phyloP scores from a whole-genome alignment of 1,139 yeast genomes.

The Hansenula anomala region DNA sequence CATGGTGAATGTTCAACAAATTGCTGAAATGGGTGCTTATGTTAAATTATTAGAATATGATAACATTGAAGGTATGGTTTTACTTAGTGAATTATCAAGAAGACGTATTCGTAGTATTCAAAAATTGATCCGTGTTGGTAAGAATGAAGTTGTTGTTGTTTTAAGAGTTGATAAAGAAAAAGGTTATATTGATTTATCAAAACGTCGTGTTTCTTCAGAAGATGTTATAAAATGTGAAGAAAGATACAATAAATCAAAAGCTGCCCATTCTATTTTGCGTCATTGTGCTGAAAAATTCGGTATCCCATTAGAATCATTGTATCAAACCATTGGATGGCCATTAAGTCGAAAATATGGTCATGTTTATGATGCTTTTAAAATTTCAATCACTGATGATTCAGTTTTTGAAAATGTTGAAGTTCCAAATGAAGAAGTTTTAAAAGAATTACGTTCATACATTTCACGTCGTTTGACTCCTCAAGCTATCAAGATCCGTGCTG shows the following conservation, averaged over 20 bases:
- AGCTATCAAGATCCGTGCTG: slow-evolving; percentile 96
- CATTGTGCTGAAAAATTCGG: slow-evolving; percentile 98
- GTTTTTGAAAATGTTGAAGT: slow-evolving; percentile 78
- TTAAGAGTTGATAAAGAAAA: slow-evolving; percentile 97
- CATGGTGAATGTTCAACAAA: slow-evolving; percentile 97
- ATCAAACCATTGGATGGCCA: slow-evolving; percentile 95
- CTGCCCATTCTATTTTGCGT: slow-evolving; percentile 94
- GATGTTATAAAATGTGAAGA: slow-evolving; percentile 98
- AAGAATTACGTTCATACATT: slow-evolving; percentile 80
- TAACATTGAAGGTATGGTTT: slow-evolving; percentile 98
- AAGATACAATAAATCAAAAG: slow-evolving; percentile 93
- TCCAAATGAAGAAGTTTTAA: slow-evolving; percentile 59
- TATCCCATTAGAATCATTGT: slow-evolving; percentile 78
- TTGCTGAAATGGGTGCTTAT: slow-evolving; percentile 97
- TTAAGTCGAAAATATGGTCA: slow-evolving; percentile 93
- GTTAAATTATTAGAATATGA: slow-evolving; percentile 95
- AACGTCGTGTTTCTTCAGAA: slow-evolving; percentile 97
- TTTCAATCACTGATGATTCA: slow-evolving; percentile 87
- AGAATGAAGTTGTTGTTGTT: slow-evolving; percentile 98
- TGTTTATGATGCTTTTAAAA: slow-evolving; percentile 95
- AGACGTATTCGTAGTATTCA: slow-evolving; percentile 98
- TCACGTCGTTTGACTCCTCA: slow-evolving; percentile 95
- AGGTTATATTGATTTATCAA: slow-evolving; percentile 95
- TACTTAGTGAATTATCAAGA: slow-evolving; percentile 92
- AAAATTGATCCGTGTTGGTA: slow-evolving; percentile 95